Percentiles rank a stretch among this genome's conserved stretches.
Conservation (phyloP, 345 rosid genomes). For the Eucalyptus marginata region DNA sequence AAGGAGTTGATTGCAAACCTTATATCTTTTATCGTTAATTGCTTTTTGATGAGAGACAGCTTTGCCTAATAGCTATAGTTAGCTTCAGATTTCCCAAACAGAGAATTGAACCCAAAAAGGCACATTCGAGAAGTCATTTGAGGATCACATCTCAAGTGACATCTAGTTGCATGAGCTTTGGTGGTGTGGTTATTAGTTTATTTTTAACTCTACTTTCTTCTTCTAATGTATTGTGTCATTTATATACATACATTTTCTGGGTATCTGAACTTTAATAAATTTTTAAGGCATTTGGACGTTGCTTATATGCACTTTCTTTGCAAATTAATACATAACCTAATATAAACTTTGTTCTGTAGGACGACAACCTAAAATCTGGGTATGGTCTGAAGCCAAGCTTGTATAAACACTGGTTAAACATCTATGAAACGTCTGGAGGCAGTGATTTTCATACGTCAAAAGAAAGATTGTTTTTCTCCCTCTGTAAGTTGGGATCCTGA, state of each 20-base stretch:
- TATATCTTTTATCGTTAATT: background rate
- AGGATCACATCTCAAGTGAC: background rate
- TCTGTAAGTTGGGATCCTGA: slow-evolving; percentile 41
- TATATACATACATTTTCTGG: background rate
- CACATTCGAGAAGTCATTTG: background rate
- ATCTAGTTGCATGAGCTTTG: background rate
- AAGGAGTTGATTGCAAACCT: background rate
- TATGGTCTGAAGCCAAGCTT: slow-evolving; percentile 59
- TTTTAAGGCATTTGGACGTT: background rate
- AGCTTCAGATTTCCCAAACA: background rate
- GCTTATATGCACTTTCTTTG: background rate
- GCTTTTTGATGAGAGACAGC: background rate
- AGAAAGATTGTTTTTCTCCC: slow-evolving; percentile 59
- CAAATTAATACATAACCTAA: background rate
- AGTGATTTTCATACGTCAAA: slow-evolving; percentile 54
- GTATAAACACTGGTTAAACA: slow-evolving; percentile 67
- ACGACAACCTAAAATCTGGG: slow-evolving; percentile 11
- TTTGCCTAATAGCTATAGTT: background rate
- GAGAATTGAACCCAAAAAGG: background rate
- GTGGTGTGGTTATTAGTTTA: background rate
- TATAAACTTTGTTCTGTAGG: slow-evolving; percentile 23
- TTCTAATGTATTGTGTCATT: background rate
- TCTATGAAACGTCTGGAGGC: slow-evolving; percentile 43
- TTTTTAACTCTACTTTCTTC: background rate
- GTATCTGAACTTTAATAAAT: background rate